These are phyloP conservation scores for Guadua angustifolia DNA, from an alignment of 176 grass and related monocot species.

Conservation along the genomic window DNA sequence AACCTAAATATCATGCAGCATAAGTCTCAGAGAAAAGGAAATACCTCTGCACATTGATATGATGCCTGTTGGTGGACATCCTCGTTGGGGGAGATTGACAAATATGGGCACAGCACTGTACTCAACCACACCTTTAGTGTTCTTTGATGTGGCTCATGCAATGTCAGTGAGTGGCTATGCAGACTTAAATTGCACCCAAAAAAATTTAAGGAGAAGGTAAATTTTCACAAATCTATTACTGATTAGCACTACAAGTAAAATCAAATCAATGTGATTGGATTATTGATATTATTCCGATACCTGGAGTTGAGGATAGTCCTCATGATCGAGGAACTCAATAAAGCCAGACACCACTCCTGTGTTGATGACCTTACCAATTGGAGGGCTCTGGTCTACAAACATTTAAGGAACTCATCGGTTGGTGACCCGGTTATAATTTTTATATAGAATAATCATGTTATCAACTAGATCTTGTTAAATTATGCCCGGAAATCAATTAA, in stretches of 20 bases:
- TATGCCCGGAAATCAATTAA: no score
- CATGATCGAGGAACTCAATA: slow-evolving; percentile 75
- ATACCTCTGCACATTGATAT: no score
- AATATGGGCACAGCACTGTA: slow-evolving; percentile 71
- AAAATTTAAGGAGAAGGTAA: background rate
- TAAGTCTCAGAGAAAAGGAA: no score
- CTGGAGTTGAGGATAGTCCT: slow-evolving; percentile 92
- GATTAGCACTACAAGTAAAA: background rate
- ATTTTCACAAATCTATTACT: background rate
- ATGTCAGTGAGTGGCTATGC: slow-evolving; percentile 77
- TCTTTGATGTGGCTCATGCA: slow-evolving; percentile 72
- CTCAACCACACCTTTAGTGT: slow-evolving; percentile 73
- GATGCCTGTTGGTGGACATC: slow-evolving; percentile 52
- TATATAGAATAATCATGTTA: no score
- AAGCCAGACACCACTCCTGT: slow-evolving; percentile 79
- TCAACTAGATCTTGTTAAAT: no score
- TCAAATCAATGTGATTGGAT: background rate
- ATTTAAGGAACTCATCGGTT: background rate
- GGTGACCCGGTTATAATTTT: no score
- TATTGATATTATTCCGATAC: slow-evolving; percentile 26
- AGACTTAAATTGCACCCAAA: slow-evolving; percentile 65
- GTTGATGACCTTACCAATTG: slow-evolving; percentile 82
- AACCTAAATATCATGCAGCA: no score
- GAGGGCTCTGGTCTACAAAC: slow-evolving; percentile 73
- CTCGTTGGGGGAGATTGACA: slow-evolving; percentile 63